phyloP scores from a whole-genome alignment of 495 filamentous ascomycete genomes.

The Neurospora sp. region DNA sequence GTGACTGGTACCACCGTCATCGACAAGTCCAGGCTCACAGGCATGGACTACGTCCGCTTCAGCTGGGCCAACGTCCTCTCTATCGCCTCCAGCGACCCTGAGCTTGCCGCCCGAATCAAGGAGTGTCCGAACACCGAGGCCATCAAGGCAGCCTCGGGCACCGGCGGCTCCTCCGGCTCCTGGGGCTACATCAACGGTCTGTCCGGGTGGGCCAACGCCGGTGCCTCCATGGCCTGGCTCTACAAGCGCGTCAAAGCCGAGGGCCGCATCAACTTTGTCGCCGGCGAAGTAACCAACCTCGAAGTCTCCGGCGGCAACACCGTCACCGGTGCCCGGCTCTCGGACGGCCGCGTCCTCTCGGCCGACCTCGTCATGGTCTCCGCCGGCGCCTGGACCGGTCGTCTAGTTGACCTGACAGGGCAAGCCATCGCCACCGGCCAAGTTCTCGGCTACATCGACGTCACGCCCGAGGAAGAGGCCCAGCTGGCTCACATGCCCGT shows the following conservation, averaged over 20 bases:
- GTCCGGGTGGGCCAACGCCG: conserved; percentile 81
- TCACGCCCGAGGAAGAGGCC: conserved; percentile 59
- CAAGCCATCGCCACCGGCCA: conserved; percentile 72
- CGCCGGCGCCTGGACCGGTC: conserved; percentile 74
- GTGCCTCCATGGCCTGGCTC: conserved; percentile 56
- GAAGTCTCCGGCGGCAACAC: conserved; percentile 25
- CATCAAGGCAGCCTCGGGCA: conserved; percentile 37
- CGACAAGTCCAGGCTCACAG: conserved; percentile 32
- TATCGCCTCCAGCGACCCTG: conserved; percentile 25
- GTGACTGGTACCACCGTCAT: conserved; percentile 15
- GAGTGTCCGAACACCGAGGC: conserved; percentile 41
- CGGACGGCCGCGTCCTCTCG: conserved; percentile 39
- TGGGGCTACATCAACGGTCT: conserved; percentile 75
- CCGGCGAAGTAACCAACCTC: conserved; percentile 51
- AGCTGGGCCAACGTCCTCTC: conserved; percentile 54
- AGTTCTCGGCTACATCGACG: conserved; percentile 60
- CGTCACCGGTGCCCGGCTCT: conserved; percentile 45
- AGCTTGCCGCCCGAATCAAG: conserved; percentile 38
- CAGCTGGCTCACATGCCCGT: conserved; percentile 57
- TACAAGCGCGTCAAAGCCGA: conserved; percentile 41
- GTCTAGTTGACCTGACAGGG: conserved; percentile 68
- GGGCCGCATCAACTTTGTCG: conserved; percentile 52
- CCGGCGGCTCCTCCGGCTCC: conserved; percentile 42
- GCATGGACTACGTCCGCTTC: conserved; percentile 53
- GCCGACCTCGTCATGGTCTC: conserved; percentile 74